Evolutionary conservation across 345 rosid species (phyloP).

Genomic region (rapeseed (Brassica napus)): DNA sequence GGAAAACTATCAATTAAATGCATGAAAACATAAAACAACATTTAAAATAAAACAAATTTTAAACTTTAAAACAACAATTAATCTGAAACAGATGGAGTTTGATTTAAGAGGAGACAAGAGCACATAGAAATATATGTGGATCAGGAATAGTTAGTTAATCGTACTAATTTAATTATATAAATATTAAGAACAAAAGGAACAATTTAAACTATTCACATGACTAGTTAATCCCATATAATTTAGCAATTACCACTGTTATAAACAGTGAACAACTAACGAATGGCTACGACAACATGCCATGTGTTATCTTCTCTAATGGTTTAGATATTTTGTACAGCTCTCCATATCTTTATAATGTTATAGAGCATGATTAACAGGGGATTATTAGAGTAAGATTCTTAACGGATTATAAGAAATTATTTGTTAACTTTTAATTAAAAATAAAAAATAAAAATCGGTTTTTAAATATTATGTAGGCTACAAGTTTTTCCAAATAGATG

Average conservation of each 20-base stretch:
- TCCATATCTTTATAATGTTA: no score
- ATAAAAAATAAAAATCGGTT: no score
- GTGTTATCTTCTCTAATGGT: neutral
- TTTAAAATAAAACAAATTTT: no score
- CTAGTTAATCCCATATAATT: conserved; percentile 35
- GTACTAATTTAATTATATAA: neutral
- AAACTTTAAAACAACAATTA: no score
- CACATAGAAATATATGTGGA: conserved; percentile 5
- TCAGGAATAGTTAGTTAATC: neutral
- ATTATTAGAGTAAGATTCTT: no score
- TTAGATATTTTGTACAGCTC: neutral
- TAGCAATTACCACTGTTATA: conserved; percentile 34
- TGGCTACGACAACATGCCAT: conserved; percentile 11
- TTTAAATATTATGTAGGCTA: neutral
- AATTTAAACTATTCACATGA: conserved; percentile 25
- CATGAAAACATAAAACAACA: no score
- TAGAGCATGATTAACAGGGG: no score
- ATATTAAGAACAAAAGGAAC: conserved; percentile 13
- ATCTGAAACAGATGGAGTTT: no score
- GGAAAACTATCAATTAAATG: no score
- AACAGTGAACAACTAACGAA: conserved; percentile 42
- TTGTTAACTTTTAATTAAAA: no score
- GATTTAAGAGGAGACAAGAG: neutral
- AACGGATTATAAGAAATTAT: no score
- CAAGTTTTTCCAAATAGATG: conserved; percentile 8